Evolutionary conservation across 257 asterid genomes (phyloP).

Genomic region (Capsicum rhomboideum): DNA sequence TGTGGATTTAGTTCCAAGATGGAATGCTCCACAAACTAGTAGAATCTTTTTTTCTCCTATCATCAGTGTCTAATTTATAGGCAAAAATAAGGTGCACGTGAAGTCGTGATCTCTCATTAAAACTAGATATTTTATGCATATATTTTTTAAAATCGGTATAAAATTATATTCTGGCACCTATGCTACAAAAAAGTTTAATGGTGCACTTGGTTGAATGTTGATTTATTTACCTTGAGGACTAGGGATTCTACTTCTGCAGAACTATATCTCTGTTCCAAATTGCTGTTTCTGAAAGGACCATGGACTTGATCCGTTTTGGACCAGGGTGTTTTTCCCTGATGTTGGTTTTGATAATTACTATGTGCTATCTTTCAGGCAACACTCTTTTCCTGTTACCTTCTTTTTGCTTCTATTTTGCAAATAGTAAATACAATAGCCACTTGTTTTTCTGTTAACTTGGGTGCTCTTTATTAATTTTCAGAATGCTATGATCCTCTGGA

Average conservation of each 20-base stretch:
- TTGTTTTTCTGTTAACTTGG: neutral
- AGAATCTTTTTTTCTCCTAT: neutral
- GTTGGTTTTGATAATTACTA: conserved; percentile 14
- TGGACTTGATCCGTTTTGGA: conserved; percentile 20
- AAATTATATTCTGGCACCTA: no score
- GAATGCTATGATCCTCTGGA: conserved; percentile 71
- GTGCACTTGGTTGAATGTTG: no score
- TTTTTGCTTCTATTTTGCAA: neutral
- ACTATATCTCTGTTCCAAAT: neutral
- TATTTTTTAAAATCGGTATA: no score
- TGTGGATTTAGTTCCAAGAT: neutral
- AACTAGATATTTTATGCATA: no score
- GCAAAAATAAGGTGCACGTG: no score
- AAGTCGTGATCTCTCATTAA: no score
- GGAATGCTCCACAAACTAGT: neutral
- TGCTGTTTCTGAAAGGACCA: conserved; percentile 2
- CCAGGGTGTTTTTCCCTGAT: conserved; percentile 8
- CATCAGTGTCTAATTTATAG: no score
- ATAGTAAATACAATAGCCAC: neutral
- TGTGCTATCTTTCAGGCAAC: conserved; percentile 43
- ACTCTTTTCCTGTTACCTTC: neutral
- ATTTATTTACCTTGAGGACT: no score
- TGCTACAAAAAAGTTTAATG: no score
- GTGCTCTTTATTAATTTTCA: conserved; percentile 20
- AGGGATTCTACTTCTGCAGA: no score